Evolutionary conservation across 2,329 filamentous ascomycete species (phyloP), one percentile per base, ranked within the genome.

Genomic region (Pseudogymnoascus sp.): DNA sequence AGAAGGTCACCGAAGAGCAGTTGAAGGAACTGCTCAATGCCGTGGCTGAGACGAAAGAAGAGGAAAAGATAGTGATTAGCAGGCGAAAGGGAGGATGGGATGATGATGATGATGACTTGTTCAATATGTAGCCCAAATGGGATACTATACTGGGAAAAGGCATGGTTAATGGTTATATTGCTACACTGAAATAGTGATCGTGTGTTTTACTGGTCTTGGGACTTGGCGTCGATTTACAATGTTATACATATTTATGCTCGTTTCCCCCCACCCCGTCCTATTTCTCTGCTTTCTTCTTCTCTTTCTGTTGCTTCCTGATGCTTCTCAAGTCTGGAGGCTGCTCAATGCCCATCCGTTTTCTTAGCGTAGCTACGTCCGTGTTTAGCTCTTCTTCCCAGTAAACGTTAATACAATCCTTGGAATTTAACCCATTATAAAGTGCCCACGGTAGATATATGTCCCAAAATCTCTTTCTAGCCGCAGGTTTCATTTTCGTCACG

Each of bases 361-460:
- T 81, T 71, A 99, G 70, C 65, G 86, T 88, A 58, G 83, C 80
- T 23, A 95, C 89, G 72, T 95, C 86, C 61, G 84, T 89, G 75
- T 92, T 86, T 65, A 99, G 74, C 75, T 92, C 82, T 77, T 97
- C 90, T 74, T 99, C 94, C 94, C 94, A 99, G 71, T 96, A 99
- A 1, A 99, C 86, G 72, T 96, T 96, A 65, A 99, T 92, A 33
- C 97, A 78, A 69, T 95, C 89, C 68, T 88, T 83, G 55, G 84
- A 81, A 60, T 81, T 76, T 64, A 90, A 72, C 12, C 94, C 94
- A 72, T 95, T 97, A 59, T 82, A 77, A 45, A 96, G 74, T 34
- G 94, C 94, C 94, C 94, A 99, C 0, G 94, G 94, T 58, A 92
- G 76, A 73, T 96, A 95, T 1, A 84, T 84, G 4, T 75, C 73